Base-by-base conservation (phyloP, 306 rosid genomes). In the Styphnolobium japonicum region DNA sequence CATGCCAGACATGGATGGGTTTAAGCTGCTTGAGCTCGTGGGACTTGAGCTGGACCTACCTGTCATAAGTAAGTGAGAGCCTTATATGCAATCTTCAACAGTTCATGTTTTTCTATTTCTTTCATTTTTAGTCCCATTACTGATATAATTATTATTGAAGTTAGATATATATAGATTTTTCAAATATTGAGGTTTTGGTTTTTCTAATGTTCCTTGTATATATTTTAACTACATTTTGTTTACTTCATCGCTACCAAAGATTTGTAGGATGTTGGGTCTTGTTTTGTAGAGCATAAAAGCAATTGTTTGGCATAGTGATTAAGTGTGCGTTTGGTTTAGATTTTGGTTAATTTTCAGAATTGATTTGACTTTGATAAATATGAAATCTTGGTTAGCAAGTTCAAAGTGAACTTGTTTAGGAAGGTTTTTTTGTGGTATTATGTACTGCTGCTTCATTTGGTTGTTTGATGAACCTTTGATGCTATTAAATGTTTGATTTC, bases 1-100 rank as follows among this genome's bases (percentile, higher is more conserved):
- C 58, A 96, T 96, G 99, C 99, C 99, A 31, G 98, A 96, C 87
- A 96, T 96, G 99, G 99, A 96, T 86, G 99, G 99, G 74, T 96
- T 96, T 75, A 93, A 91, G 89, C 79, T 96, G 71, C 97, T 96
- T 49, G 99, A 96, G 90, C 94, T 87, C 63, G 90, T 96, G 43
- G 98, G 98, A 48, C 97, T 96, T 71, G 99, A 96, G 84, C 91
- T 96, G 98, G 99, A 93, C 87, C 82, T 96, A 62, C 99, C 99
- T 71, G 98, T 96, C 75, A 96, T 96, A 80, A 96, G 99, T 96
- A 85, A 87, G 90, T 21, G 10, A 34, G 7, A 77, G 42, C 58
- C 49, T 34, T 16, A 7, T 27, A 43, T 19, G 12, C 39, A 53
- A 49, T 64, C 77, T 71, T 67, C 56, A 5, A 37, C 62, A 9